These are phyloP conservation scores for Teunomyces funiuensis DNA, from an alignment of 805 yeast genomes.

Conservation along the genomic window DNA sequence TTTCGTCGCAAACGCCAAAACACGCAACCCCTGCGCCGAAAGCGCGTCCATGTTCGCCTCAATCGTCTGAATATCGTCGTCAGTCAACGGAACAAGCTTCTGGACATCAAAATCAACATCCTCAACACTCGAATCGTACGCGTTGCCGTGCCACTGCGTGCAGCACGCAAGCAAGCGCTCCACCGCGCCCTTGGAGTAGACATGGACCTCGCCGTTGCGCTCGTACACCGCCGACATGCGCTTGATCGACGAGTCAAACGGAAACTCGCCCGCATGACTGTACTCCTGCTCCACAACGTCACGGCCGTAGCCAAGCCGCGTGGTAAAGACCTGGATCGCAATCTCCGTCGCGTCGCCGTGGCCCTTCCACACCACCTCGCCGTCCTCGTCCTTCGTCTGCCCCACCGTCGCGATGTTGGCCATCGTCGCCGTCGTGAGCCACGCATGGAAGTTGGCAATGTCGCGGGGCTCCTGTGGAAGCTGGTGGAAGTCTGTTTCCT, in stretches of 20 bases:
- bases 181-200: conserved; percentile 73
- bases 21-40: conserved; percentile 64
- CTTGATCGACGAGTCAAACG: conserved; percentile 73
- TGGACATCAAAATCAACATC: conserved; percentile 17
- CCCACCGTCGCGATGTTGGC: conserved; percentile 77
- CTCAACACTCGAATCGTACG: conserved; percentile 21
- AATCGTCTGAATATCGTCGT: conserved; percentile 40
- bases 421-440: conserved; percentile 67
- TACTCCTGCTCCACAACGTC: conserved; percentile 31
- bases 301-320: conserved; percentile 55
- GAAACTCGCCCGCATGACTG: conserved; percentile 60
- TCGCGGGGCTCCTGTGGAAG: conserved; percentile 17
- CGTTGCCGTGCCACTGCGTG: conserved; percentile 48
- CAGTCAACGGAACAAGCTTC: conserved; percentile 32
- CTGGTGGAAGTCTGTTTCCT: conserved; percentile 30
- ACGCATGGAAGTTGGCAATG: conserved; percentile 39
- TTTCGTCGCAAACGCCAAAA: conserved; percentile 57
- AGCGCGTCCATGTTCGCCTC: conserved; percentile 57
- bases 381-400: conserved; percentile 39
- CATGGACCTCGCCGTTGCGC: conserved; percentile 18
- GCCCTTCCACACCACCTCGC: conserved; percentile 61
- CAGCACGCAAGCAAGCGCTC: conserved; percentile 65
- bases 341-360: conserved; percentile 90
- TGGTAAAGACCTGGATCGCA: conserved; percentile 77
- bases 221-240: conserved; percentile 66